Base-by-base conservation (phyloP, 371 early-diverging fungal genomes). In the Synchytrium microbalum region DNA sequence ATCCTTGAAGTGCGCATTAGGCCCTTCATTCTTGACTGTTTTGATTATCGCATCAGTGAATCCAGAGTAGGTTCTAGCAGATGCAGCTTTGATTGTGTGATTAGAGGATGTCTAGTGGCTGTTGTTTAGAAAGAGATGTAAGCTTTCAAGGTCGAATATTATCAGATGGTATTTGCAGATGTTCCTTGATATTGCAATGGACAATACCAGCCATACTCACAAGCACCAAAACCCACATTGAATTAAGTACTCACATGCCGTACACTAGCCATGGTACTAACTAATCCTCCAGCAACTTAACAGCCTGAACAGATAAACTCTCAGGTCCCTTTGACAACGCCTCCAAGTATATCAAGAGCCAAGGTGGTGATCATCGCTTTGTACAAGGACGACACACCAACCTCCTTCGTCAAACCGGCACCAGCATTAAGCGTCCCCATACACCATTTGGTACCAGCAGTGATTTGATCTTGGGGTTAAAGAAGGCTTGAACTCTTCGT, bases 41-140 rank as follows among this genome's bases (percentile, higher is more conserved):
- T 94, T 75, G 59, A 89, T 79, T 1, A 69, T 72, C 67, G 72
- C 72, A 74, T 96, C 84, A 31, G 87, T 73, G 67, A 94, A 88
- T 32, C 95, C 95, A 29, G 78, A 82, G 80, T 95, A 95, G 54
- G 88, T 93, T 59, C 96, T 96, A 60, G 90, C 89, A 27, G 96
- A 93, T 0, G 95, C 88, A 14, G 96, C 84, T 81, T n/a, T 98
- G 98, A 65, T 95, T 86, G 54, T 95, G 90, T 33, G 95, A 94
- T 78, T 98, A 96, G 75, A 98, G 83, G 33, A 95, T 95, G 84
- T 96, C 96, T 51, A 93, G 92, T 19, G 98, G 98, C 78, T 75
- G 55, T 23, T 51, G n/a, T n/a, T n/a, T n/a, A n/a, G n/a, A n/a
- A n/a, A n/a, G n/a, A n/a, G n/a, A n/a, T n/a, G n/a, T n/a, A n/a